Conservation (phyloP, 441 rosid genomes). For the Pelargonium fulgidum region DNA sequence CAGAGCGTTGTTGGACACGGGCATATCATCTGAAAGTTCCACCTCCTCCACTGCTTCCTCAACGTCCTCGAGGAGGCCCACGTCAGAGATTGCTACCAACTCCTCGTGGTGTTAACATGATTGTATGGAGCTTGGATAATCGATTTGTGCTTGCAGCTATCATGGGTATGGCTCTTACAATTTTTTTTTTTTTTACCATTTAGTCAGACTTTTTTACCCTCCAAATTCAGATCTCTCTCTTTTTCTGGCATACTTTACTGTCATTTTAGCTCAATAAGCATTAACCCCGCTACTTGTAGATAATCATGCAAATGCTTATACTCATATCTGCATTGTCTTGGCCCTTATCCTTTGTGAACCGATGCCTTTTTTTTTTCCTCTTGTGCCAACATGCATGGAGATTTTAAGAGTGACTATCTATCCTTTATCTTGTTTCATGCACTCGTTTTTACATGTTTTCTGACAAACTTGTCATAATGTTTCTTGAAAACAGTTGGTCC, state of each 20-base stretch:
- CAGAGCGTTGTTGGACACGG: slow-evolving; percentile 83
- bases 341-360: not conserved
- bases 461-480: not conserved
- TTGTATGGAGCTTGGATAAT: slow-evolving; percentile 96
- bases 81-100: slow-evolving; percentile 97
- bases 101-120: slow-evolving; percentile 99
- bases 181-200: slow-evolving; percentile 1
- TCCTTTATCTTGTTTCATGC: not conserved
- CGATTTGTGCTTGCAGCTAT: slow-evolving; percentile 99
- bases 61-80: slow-evolving; percentile 97
- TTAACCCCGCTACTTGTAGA: slow-evolving; percentile 1
- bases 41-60: slow-evolving; percentile 97
- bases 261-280: not conserved
- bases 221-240: not conserved
- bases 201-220: not conserved
- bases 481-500: not conserved
- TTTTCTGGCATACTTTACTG: too few relatives aligned
- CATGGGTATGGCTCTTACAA: slow-evolving; percentile 62
- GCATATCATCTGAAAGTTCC: slow-evolving; percentile 98
- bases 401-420: not conserved
- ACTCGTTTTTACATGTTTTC: not conserved
- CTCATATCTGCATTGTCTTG: not conserved
- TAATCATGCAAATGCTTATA: not conserved
- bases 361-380: not conserved
- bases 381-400: not conserved